Evolutionary conservation across 2,329 filamentous ascomycete genomes (phyloP).

Genomic region (Fusarium globosum): DNA sequence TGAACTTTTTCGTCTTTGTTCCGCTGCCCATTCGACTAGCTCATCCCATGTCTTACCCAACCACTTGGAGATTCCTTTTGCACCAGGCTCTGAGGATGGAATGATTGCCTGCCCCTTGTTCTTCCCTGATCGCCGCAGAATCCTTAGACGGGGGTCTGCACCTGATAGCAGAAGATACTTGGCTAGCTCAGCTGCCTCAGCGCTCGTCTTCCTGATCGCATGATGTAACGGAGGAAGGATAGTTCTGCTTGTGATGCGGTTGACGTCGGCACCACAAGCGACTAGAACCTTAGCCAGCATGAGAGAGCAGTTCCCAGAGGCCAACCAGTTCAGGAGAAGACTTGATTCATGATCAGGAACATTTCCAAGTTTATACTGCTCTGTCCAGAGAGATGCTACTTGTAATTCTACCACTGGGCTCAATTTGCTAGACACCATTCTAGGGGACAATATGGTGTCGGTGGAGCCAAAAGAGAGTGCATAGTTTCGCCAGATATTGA

Average conservation of each 20-base stretch:
- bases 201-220: rapidly evolving
- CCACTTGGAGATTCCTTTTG: not conserved
- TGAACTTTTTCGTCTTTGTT: not conserved
- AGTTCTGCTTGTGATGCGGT: too few species aligned
- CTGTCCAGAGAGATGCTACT: not conserved
- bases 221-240: too few species aligned
- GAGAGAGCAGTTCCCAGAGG: not conserved
- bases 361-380: rapidly evolving
- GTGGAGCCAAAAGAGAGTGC: not conserved
- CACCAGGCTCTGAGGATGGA: not conserved
- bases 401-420: not conserved
- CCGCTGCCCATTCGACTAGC: not conserved
- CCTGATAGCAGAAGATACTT: not conserved
- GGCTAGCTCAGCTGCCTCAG: not conserved
- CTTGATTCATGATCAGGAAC: too few species aligned
- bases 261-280: not conserved
- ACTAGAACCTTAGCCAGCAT: not conserved
- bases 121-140: not conserved
- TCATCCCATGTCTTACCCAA: not conserved
- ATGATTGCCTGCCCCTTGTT: rapidly evolving
- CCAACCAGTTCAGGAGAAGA: too few species aligned
- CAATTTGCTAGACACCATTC: not conserved
- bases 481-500: not conserved
- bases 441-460: too few species aligned
- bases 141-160: not conserved